Evolutionary conservation across 208 protist species (phyloP).

Genomic region (Naegleria lovaniensis): DNA sequence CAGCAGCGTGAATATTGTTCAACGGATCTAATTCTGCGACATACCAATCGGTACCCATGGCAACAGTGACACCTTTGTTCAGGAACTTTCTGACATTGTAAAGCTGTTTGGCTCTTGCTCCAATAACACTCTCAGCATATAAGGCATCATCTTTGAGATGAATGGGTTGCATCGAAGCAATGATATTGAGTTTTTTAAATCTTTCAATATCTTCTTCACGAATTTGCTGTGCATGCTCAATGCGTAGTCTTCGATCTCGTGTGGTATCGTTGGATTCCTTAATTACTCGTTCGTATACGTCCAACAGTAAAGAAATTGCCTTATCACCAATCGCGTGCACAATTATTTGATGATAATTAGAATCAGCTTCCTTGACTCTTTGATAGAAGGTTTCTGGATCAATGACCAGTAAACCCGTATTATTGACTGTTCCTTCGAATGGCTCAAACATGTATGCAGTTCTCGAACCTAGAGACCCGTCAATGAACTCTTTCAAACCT

Average conservation of each 20-base stretch:
- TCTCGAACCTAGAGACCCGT: conserved; percentile 57
- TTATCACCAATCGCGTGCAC: conserved; percentile 60
- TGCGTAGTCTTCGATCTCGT: conserved; percentile 48
- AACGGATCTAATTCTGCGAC: conserved; percentile 53
- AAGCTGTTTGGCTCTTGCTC: conserved; percentile 45
- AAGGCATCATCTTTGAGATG: conserved; percentile 57
- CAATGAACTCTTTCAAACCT: conserved; percentile 56
- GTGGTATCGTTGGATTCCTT: conserved; percentile 41
- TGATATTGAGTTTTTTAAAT: conserved; percentile 51
- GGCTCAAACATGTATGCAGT: conserved; percentile 58
- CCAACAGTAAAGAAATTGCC: conserved; percentile 42
- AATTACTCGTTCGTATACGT: conserved; percentile 28
- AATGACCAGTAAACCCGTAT: conserved; percentile 53
- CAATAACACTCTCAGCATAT: conserved; percentile 52
- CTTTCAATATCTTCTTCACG: conserved; percentile 43
- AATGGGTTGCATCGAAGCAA: conserved; percentile 64
- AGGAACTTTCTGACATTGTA: conserved; percentile 57
- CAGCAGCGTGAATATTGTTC: conserved; percentile 53
- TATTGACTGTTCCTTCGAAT: conserved; percentile 43
- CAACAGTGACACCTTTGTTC: conserved; percentile 41
- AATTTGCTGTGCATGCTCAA: conserved; percentile 64
- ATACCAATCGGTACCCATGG: conserved; percentile 58
- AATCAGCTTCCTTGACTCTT: conserved; percentile 32
- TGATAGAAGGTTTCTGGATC: conserved; percentile 41
- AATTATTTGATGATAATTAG: background rate